Evolutionary conservation across 2,329 filamentous ascomycete species (phyloP).

Genomic region (Colletotrichum abscissum): DNA sequence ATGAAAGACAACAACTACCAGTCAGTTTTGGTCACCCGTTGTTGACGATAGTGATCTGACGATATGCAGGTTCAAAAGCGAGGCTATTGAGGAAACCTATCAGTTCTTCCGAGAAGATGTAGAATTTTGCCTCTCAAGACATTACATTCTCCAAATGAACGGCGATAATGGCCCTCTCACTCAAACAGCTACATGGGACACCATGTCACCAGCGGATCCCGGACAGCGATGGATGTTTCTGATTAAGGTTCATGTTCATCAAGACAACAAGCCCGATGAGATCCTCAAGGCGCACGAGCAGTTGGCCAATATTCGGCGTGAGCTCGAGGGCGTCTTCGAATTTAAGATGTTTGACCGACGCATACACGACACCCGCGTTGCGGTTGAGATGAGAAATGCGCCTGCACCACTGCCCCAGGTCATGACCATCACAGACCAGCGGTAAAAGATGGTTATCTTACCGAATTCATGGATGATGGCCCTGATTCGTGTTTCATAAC

Average conservation of each 20-base stretch:
- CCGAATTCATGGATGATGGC: neutral
- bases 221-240: conserved; percentile 66
- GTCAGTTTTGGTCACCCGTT: conserved; percentile 46
- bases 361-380: conserved; percentile 63
- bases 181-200: conserved; percentile 58
- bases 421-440: conserved; percentile 36
- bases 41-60: neutral
- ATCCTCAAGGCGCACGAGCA: conserved; percentile 65
- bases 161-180: conserved; percentile 47
- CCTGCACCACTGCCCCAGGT: conserved; percentile 46
- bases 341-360: conserved; percentile 64
- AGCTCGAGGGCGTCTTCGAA: conserved; percentile 64
- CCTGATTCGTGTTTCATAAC: neutral
- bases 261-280: conserved; percentile 69
- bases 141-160: conserved; percentile 54
- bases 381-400: conserved; percentile 49
- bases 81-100: conserved; percentile 65
- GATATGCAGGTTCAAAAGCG: conserved; percentile 59
- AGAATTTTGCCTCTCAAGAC: conserved; percentile 63
- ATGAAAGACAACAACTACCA: conserved; percentile 64
- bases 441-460: neutral
- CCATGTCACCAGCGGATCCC: conserved; percentile 59
- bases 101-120: conserved; percentile 64
- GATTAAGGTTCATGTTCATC: conserved; percentile 63
- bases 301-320: conserved; percentile 56